These are phyloP conservation scores for Plectosphaerella cucumerina DNA, from an alignment of 2,329 filamentous ascomycete species.

Conservation along the genomic window DNA sequence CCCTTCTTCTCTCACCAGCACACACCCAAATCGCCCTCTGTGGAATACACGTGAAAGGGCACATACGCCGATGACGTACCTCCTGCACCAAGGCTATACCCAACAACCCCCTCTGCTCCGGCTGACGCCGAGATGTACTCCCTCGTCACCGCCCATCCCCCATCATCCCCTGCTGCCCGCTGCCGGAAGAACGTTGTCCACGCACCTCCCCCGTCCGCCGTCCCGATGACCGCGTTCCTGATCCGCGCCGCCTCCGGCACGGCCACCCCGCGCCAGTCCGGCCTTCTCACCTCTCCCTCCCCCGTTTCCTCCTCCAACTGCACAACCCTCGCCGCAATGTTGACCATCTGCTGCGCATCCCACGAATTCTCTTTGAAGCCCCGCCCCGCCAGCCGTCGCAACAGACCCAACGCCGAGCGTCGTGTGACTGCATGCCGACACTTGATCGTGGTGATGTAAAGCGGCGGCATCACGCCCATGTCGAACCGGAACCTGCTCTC, in stretches of 20 bases:
- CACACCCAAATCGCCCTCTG: no score
- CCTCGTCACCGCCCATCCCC: no score
- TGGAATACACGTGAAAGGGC: no score
- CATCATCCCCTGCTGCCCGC: no score
- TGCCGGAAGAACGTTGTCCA: no score
- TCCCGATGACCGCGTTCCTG: conserved; percentile 22
- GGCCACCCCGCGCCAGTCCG: conserved; percentile 11
- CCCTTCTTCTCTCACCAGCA: no score
- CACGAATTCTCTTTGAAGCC: conserved; percentile 34
- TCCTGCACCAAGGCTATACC: no score
- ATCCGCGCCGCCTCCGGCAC: conserved; percentile 19
- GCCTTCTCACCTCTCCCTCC: no score
- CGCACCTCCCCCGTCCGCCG: no score
- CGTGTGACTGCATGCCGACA: conserved; percentile 36
- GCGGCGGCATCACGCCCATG: conserved; percentile 33
- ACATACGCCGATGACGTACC: no score
- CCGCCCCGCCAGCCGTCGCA: conserved; percentile 23
- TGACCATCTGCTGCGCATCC: conserved; percentile 24
- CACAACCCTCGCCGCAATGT: conserved; percentile 27
- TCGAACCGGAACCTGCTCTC: conserved; percentile 31
- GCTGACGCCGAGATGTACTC: no score
- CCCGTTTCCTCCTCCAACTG: conserved; percentile 26
- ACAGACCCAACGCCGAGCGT: conserved; percentile 10
- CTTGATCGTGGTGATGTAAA: conserved; percentile 35
- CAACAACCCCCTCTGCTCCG: no score